These are phyloP conservation scores for Syncephalis fuscata DNA, from an alignment of 371 early-diverging fungal genomes.

Conservation along the genomic window DNA sequence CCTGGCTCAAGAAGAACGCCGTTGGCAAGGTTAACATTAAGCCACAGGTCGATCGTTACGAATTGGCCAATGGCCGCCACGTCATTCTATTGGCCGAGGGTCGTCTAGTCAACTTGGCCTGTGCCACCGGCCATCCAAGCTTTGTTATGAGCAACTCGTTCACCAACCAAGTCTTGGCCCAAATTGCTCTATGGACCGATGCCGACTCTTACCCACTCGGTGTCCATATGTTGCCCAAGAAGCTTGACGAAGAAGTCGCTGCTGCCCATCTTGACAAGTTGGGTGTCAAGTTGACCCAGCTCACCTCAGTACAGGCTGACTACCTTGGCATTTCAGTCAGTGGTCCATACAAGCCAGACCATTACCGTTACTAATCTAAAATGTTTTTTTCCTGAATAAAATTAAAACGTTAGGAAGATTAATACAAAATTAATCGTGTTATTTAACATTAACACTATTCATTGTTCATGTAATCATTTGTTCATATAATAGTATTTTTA, in stretches of 20 bases:
- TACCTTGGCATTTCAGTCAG: conserved; percentile 72
- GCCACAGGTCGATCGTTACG: conserved; percentile 97
- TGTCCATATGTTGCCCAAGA: conserved; percentile 97
- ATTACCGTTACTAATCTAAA: conserved; percentile 49
- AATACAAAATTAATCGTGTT: too few species aligned
- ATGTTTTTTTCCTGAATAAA: too few species aligned
- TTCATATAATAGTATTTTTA: too few species aligned
- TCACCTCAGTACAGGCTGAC: conserved; percentile 55
- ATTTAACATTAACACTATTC: too few species aligned
- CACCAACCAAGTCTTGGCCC: conserved; percentile 97
- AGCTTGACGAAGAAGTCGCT: conserved; percentile 98
- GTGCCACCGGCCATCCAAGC: conserved; percentile 97
- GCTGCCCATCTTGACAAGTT: conserved; percentile 89
- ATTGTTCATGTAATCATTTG: too few species aligned
- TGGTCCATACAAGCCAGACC: conserved; percentile 96
- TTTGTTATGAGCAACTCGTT: conserved; percentile 99
- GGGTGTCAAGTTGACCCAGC: conserved; percentile 78
- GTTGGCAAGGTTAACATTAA: conserved; percentile 81
- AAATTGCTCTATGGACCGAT: conserved; percentile 96
- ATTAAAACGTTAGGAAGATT: too few species aligned
- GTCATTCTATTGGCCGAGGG: conserved; percentile 96
- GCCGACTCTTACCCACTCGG: conserved; percentile 75
- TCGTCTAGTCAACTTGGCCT: conserved; percentile 98
- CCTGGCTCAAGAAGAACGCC: conserved; percentile 96
- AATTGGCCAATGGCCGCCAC: conserved; percentile 82